Conservation (phyloP, 164 flowering plant genomes). For the Umbellularia californica region DNA sequence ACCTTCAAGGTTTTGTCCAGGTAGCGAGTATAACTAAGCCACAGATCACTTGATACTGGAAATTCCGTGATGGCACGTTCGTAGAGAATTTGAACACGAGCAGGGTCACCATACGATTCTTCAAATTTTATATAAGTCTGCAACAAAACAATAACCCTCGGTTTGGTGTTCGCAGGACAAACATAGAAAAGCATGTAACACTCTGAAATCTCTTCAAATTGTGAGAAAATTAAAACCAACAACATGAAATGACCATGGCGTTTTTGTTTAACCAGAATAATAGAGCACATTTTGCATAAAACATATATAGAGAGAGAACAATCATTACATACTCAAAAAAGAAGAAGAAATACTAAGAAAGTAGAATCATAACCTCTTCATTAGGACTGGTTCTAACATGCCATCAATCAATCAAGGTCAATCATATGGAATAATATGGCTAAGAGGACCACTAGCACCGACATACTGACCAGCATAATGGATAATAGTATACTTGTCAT, state of each 20-base stretch:
- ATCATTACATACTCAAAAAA: no score
- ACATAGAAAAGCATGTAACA: not conserved
- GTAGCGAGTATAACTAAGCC: constrained; percentile 81
- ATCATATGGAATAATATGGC: no score
- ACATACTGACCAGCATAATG: no score
- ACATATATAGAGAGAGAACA: no score
- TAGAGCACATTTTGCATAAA: no score
- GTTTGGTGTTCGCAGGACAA: not conserved
- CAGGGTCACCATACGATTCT: constrained; percentile 52
- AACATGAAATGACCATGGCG: not conserved
- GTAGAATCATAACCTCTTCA: no score
- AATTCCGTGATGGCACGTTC: constrained; percentile 89
- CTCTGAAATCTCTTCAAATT: not conserved
- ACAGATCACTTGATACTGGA: constrained; percentile 78
- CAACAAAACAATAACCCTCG: constrained; percentile 17
- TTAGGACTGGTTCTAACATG: no score
- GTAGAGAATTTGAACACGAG: constrained; percentile 76
- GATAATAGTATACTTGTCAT: no score
- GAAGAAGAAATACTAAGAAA: no score
- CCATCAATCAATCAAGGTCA: no score
- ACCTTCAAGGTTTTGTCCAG: constrained; percentile 87
- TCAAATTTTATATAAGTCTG: constrained; percentile 87
- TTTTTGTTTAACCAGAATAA: no score
- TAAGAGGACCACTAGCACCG: no score
- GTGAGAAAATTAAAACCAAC: not conserved